Evolutionary conservation across 1,284 basidiomycete species (phyloP).

Genomic region (Ustilago curta): DNA sequence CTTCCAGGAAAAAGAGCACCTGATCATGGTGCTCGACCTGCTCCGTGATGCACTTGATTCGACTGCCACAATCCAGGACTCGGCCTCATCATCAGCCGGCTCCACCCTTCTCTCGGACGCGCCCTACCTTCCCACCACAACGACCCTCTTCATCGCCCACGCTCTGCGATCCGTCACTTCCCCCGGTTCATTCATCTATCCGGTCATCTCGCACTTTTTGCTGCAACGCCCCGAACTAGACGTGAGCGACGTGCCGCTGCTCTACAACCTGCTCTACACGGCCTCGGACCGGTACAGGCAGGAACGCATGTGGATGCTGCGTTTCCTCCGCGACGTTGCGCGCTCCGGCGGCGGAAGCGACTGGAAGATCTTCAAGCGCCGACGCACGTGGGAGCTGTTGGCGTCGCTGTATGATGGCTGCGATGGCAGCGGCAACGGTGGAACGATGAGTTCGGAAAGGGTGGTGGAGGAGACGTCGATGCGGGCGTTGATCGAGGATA

Average conservation of each 20-base stretch:
- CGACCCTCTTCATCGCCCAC: constrained; percentile 83
- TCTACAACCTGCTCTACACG: constrained; percentile 84
- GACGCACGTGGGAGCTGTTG: constrained; percentile 88
- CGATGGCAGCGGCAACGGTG: constrained; percentile 70
- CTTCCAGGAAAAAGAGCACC: constrained; percentile 84
- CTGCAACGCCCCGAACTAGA: constrained; percentile 84
- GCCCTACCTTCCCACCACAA: constrained; percentile 76
- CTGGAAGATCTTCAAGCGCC: constrained; percentile 82
- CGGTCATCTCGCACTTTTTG: constrained; percentile 81
- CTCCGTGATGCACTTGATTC: constrained; percentile 70
- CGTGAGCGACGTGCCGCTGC: constrained; percentile 81
- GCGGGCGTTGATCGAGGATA: constrained; percentile 40
- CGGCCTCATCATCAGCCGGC: not conserved
- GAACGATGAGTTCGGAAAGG: constrained; percentile 13
- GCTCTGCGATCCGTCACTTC: constrained; percentile 81
- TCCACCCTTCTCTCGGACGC: constrained; percentile 68
- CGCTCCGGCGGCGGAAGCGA: constrained; percentile 76
- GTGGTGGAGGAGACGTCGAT: constrained; percentile 40
- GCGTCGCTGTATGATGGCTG: constrained; percentile 79
- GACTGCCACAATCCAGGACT: constrained; percentile 17
- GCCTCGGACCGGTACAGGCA: constrained; percentile 79
- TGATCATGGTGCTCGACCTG: constrained; percentile 80
- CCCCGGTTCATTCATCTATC: constrained; percentile 83
- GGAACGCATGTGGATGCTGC: constrained; percentile 87
- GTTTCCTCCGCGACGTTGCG: constrained; percentile 84